Conservation (phyloP, 768 basidiomycete species). For the Trametes elegans region DNA sequence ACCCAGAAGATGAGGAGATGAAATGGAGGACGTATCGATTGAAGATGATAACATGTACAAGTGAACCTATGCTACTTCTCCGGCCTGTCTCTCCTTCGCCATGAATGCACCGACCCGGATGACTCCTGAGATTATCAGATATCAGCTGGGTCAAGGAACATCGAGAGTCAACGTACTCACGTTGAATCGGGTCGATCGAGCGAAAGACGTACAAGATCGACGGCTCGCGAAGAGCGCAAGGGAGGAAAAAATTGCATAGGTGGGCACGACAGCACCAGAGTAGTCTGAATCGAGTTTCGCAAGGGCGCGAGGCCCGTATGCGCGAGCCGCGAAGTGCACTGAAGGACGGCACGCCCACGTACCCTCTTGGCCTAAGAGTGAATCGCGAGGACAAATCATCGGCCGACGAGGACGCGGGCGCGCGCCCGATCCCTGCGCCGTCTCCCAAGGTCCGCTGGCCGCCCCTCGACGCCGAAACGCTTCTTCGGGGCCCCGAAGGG, state of each 20-base stretch:
- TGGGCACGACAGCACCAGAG: conserved; percentile 52
- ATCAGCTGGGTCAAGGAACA: too few species aligned
- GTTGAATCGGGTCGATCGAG: background rate
- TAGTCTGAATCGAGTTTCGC: conserved; percentile 71
- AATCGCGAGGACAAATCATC: conserved; percentile 21
- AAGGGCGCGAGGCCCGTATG: conserved; percentile 15
- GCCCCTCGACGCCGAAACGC: conserved; percentile 32
- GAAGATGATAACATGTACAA: too few species aligned
- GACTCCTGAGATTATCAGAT: too few species aligned
- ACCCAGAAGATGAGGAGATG: background rate
- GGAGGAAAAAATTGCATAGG: conserved; percentile 27
- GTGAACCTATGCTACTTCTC: too few species aligned
- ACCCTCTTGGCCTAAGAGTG: conserved; percentile 9
- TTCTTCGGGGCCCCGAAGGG: conserved; percentile 38
- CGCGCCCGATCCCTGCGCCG: conserved; percentile 19
- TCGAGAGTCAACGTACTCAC: background rate
- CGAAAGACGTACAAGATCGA: background rate
- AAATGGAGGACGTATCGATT: background rate
- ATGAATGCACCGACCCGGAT: too few species aligned
- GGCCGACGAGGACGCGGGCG: conserved; percentile 16
- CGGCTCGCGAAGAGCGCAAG: conserved; percentile 25
- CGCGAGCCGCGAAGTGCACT: conserved; percentile 69
- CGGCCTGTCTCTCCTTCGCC: too few species aligned
- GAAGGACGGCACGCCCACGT: conserved; percentile 41
- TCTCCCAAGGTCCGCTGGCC: conserved; percentile 24